Evolutionary conservation across 2,329 filamentous ascomycete species (phyloP).

Genomic region (Cryoendolithus antarcticus): DNA sequence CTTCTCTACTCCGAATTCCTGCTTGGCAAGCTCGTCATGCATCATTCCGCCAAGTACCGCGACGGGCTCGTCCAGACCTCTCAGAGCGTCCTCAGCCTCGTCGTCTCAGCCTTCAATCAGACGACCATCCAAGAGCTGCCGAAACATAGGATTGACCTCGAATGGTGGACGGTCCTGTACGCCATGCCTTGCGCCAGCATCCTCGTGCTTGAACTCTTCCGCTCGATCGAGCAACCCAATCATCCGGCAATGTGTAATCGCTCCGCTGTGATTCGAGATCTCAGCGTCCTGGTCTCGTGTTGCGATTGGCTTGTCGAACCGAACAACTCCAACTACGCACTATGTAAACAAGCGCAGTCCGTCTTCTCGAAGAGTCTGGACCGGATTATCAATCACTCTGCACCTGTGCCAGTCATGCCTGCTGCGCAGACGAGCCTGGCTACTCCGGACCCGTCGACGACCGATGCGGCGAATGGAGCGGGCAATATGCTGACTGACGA

Average conservation of each 20-base stretch:
- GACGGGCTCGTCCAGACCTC: slow-evolving; percentile 2
- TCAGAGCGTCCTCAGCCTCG: slow-evolving; percentile 3
- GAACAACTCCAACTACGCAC: slow-evolving; percentile 3
- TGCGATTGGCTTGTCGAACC: slow-evolving; percentile 6
- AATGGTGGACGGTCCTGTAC: background rate
- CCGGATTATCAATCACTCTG: slow-evolving; percentile 2
- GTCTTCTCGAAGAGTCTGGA: slow-evolving; percentile 6
- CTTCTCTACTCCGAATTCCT: slow-evolving; percentile 5
- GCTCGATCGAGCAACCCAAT: slow-evolving; percentile 3
- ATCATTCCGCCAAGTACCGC: slow-evolving; percentile 1
- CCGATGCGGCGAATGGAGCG: background rate
- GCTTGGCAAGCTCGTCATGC: slow-evolving; percentile 1
- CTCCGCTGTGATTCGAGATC: slow-evolving; percentile 3
- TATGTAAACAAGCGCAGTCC: slow-evolving; percentile 6
- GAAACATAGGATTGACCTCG: background rate
- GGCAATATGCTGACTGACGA: background rate
- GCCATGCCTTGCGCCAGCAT: slow-evolving; percentile 8
- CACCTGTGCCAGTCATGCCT: too few relatives aligned
- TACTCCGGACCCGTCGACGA: too few relatives aligned
- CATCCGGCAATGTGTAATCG: slow-evolving; percentile 1
- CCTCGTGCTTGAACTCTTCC: slow-evolving; percentile 6
- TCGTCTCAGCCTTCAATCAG: slow-evolving; percentile 1
- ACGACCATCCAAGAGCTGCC: background rate
- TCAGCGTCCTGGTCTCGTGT: slow-evolving; percentile 5
- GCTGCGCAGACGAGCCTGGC: too few relatives aligned